A percentile compares a stretch with the other conserved stretches of the same genome.
phyloP scores from a whole-genome alignment of 1,284 basidiomycete genomes.

The Trichosporon ovoides region DNA sequence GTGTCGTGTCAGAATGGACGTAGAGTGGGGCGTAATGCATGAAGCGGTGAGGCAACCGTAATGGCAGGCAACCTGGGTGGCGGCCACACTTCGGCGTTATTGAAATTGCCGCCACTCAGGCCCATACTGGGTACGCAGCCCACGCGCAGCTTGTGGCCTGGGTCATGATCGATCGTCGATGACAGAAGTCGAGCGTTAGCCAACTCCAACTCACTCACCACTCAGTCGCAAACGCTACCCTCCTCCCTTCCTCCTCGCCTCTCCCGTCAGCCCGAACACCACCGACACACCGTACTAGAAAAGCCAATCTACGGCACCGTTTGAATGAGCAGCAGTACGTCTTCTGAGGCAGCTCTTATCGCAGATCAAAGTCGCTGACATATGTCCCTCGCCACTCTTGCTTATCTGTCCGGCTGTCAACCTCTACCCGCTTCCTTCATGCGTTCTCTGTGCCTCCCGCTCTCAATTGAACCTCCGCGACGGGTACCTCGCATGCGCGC shows the following conservation, averaged over 20 bases:
- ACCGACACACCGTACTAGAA: not conserved
- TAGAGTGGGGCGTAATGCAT: no score
- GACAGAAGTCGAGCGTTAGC: not conserved
- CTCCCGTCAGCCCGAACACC: not conserved
- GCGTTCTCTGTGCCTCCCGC: not conserved
- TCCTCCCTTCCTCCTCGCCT: not conserved
- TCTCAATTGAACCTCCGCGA: not conserved
- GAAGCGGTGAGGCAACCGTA: no score
- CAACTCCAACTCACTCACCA: not conserved
- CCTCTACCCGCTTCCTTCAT: not conserved
- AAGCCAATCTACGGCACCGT: constrained; percentile 6
- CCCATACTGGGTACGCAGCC: not conserved
- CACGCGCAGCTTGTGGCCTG: not conserved
- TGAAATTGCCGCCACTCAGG: not conserved
- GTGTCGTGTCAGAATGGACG: no score
- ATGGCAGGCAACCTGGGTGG: no score
- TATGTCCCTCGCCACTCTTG: not conserved
- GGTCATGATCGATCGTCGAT: not conserved
- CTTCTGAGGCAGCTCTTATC: not conserved
- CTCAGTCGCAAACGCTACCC: not conserved
- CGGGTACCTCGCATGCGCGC: not conserved
- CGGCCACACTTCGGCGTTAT: no score
- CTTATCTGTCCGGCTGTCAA: not conserved
- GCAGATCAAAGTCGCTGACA: not conserved
- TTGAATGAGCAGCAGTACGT: constrained; percentile 17